Conservation (phyloP, 306 rosid species). For the Phaseolus lunatus region DNA sequence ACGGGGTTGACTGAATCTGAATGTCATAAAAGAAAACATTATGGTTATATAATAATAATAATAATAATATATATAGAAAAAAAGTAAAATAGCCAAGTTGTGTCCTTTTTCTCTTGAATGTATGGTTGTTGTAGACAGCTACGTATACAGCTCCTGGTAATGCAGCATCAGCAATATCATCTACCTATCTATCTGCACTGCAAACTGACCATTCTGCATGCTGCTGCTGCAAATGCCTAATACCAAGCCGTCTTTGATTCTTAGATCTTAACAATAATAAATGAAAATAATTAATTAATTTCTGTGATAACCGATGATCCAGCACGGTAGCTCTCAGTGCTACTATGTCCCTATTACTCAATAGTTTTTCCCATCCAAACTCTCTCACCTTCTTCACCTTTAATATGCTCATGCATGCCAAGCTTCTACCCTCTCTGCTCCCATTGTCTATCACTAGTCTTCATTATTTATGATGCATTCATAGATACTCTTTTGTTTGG, state of each 20-base stretch:
- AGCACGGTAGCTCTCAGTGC: constrained; percentile 40
- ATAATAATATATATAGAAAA: not conserved
- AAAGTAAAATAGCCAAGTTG: constrained; percentile 1
- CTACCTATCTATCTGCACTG: constrained; percentile 12
- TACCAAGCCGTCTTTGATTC: constrained; percentile 29
- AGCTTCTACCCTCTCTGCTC: constrained; percentile 16
- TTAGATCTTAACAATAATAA: not conserved
- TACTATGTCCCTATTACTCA: constrained; percentile 36
- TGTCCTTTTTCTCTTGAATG: constrained; percentile 27
- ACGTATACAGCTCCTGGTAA: constrained; percentile 24
- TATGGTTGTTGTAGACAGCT: constrained; percentile 35
- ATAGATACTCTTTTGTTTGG: constrained; percentile 17
- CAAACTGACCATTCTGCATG: constrained; percentile 9
- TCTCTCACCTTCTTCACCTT: not conserved
- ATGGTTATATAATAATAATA: not conserved
- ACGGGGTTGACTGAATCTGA: constrained; percentile 49
- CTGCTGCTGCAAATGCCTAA: not conserved
- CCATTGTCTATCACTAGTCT: not conserved
- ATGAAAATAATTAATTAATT: not conserved
- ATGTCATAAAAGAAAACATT: constrained; percentile 15
- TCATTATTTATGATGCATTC: constrained; percentile 11
- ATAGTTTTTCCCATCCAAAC: not conserved
- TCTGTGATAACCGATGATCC: not conserved
- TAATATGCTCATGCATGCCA: constrained; percentile 10
- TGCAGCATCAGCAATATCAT: constrained; percentile 38